Percentiles rank a stretch among this genome's conserved stretches.
These are phyloP conservation scores for Aureobasidium musti DNA, from an alignment of 2,329 filamentous ascomycete species.

Conservation along the genomic window DNA sequence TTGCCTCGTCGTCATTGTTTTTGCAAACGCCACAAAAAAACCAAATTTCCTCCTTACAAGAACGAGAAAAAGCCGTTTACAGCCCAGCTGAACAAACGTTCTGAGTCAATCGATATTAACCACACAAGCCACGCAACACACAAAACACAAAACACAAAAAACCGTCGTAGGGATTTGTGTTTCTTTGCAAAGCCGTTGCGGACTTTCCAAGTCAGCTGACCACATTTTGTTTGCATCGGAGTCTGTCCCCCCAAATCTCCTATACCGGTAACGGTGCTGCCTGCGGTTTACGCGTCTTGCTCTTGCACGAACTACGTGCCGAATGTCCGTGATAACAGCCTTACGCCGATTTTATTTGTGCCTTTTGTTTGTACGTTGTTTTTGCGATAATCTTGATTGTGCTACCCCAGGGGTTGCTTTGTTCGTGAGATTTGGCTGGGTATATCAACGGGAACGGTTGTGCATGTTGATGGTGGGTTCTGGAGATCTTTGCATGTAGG, in stretches of 20 bases:
- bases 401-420: not conserved
- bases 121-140: not conserved
- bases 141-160: not conserved
- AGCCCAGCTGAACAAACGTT: not conserved
- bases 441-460: not conserved
- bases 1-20: not conserved
- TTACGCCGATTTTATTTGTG: not conserved
- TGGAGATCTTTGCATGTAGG: too few species aligned
- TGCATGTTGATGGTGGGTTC: not conserved
- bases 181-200: not conserved
- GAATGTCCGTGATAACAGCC: not conserved
- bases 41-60: constrained; percentile 2
- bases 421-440: not conserved
- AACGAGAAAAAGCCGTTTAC: not conserved
- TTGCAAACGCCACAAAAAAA: not conserved
- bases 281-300: too few species aligned
- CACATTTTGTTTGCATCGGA: not conserved
- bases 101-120: not conserved
- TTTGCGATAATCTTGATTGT: not conserved
- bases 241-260: not conserved
- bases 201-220: not conserved
- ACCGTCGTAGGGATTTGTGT: not conserved
- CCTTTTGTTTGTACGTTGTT: too few species aligned
- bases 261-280: not conserved
- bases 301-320: not conserved